phyloP scores from a whole-genome alignment of 2,329 filamentous ascomycete genomes.

The Venturia carpophila region DNA sequence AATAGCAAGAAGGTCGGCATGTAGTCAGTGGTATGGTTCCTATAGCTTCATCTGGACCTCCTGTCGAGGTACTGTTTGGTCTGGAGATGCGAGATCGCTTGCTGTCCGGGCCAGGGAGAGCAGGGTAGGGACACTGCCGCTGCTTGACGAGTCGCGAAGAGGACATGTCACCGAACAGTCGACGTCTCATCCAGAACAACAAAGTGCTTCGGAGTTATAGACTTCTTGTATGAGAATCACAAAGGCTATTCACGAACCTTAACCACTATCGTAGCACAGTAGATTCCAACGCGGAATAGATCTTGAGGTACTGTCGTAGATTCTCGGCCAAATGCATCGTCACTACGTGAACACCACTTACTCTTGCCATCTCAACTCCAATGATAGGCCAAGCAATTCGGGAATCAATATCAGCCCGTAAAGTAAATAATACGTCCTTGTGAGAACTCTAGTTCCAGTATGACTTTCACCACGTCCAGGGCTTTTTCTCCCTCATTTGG shows the following conservation, averaged over 20 bases:
- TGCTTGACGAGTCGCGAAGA: not conserved
- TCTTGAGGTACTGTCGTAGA: not conserved
- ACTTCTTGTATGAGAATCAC: too few relatives aligned
- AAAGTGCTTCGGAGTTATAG: not conserved
- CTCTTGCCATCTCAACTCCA: not conserved
- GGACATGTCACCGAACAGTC: slow-evolving; percentile 2
- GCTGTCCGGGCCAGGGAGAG: not conserved
- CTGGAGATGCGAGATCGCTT: not conserved
- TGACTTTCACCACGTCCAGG: too few relatives aligned
- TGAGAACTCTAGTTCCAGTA: too few relatives aligned
- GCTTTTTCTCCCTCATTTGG: too few relatives aligned
- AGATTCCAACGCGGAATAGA: not conserved
- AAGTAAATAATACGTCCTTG: too few relatives aligned
- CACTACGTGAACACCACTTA: not conserved
- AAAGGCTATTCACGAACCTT: too few relatives aligned
- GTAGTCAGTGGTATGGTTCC: not conserved
- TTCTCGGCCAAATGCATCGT: not conserved
- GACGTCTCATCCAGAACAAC: not conserved
- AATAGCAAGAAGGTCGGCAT: slow-evolving; percentile 6
- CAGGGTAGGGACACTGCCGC: not conserved
- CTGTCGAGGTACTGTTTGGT: not conserved
- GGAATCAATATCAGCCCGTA: too few relatives aligned
- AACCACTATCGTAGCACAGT: not conserved
- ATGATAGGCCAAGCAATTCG: too few relatives aligned
- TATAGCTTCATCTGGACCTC: not conserved